Percentiles rank a stretch among this genome's conserved stretches.
phyloP scores from a whole-genome alignment of 768 basidiomycete species.

The Mycena maculata region DNA sequence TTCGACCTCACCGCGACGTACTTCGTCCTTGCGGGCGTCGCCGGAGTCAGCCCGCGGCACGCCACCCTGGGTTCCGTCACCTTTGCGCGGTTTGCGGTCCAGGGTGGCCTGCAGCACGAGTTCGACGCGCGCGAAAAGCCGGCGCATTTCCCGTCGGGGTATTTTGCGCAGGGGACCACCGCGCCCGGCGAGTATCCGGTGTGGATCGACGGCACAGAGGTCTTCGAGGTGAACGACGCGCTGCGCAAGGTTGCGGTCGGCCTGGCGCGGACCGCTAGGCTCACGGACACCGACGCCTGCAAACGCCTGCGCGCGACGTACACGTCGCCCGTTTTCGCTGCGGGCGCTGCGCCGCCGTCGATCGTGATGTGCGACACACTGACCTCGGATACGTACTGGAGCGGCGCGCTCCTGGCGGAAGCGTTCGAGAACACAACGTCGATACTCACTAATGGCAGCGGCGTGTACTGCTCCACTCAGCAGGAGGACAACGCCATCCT shows the following conservation, averaged over 20 bases:
- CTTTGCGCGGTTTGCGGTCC: constrained; percentile 48
- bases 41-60: constrained; percentile 46
- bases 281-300: constrained; percentile 29
- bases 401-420: constrained; percentile 46
- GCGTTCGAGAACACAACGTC: constrained; percentile 44
- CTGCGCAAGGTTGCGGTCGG: constrained; percentile 40
- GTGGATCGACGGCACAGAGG: constrained; percentile 41
- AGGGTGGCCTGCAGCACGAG: constrained; percentile 49
- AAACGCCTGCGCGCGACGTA: constrained; percentile 41
- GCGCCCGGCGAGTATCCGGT: constrained; percentile 28
- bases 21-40: constrained; percentile 51
- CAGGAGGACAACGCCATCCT: constrained; percentile 57
- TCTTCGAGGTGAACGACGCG: constrained; percentile 55
- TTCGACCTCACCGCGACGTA: constrained; percentile 51
- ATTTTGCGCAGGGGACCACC: constrained; percentile 34
- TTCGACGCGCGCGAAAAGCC: constrained; percentile 52
- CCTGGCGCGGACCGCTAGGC: constrained; percentile 39
- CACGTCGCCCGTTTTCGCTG: constrained; percentile 37
- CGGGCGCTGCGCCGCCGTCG: constrained; percentile 42
- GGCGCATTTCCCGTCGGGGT: constrained; percentile 47
- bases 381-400: constrained; percentile 48
- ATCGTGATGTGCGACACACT: constrained; percentile 44
- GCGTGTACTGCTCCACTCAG: constrained; percentile 47
- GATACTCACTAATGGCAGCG: constrained; percentile 47
- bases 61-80: constrained; percentile 49